A percentile compares a stretch with the other conserved stretches of the same genome.
Conservation (phyloP, 345 rosid genomes). For the Citrus hindsii region DNA sequence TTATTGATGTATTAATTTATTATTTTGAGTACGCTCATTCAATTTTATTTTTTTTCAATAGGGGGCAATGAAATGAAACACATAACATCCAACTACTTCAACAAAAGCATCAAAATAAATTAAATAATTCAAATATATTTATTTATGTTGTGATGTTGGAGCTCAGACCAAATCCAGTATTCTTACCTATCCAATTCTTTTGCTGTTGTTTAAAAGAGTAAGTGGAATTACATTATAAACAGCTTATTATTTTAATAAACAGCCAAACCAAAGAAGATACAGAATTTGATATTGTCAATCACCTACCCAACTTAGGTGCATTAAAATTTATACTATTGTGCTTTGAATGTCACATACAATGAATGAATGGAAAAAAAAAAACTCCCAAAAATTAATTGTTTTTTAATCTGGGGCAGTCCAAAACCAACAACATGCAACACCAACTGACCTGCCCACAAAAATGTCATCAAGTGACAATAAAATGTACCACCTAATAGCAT, state of each 20-base stretch:
- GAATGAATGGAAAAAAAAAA: too few relatives aligned
- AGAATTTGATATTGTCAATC: neutral
- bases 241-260: neutral
- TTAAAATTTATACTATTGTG: neutral
- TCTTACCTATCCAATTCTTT: neutral
- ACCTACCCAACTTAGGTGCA: neutral
- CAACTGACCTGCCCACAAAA: too few relatives aligned
- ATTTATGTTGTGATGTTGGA: neutral
- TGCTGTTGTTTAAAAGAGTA: neutral
- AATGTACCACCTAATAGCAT: too few relatives aligned
- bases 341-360: neutral
- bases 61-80: neutral
- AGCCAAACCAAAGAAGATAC: neutral
- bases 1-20: too few relatives aligned
- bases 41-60: too few relatives aligned
- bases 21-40: neutral
- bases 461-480: too few relatives aligned
- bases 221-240: neutral
- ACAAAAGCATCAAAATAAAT: neutral
- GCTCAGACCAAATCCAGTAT: neutral
- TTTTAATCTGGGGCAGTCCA: neutral
- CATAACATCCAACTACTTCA: neutral
- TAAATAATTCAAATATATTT: neutral
- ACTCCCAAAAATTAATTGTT: neutral
- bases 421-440: neutral